Conservation (phyloP, 2,329 filamentous ascomycete genomes). For the Fusarium scirpi region DNA sequence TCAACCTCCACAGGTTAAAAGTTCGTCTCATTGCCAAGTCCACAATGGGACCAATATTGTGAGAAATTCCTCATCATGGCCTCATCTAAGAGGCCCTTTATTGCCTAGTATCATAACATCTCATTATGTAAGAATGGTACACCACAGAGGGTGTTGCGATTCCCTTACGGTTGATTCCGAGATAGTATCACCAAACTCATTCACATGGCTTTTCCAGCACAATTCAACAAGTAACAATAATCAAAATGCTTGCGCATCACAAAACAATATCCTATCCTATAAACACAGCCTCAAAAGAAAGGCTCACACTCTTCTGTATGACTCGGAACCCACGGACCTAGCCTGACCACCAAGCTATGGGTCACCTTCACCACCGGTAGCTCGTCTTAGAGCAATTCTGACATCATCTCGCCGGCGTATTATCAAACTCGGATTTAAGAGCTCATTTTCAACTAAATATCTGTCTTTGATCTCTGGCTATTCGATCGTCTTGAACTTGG, state of each 20-base stretch:
- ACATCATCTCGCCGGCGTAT: slow-evolving; percentile 2
- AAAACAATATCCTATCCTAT: not conserved
- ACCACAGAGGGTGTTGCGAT: not conserved
- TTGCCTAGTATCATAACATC: no score
- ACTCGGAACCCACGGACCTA: not conserved
- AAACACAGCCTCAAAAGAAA: not conserved
- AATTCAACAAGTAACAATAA: not conserved
- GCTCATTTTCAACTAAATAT: not conserved
- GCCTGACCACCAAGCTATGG: slow-evolving; percentile 15
- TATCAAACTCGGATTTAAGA: not conserved
- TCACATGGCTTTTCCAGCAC: not conserved
- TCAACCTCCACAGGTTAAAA: slow-evolving; percentile 2
- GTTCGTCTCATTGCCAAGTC: not conserved
- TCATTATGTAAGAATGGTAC: not conserved
- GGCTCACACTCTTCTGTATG: not conserved
- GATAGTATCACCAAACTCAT: slow-evolving; percentile 10
- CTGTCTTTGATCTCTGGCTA: not conserved
- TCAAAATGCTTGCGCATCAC: not conserved
- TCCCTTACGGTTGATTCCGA: not conserved
- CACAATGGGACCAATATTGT: not conserved
- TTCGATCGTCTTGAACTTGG: not conserved
- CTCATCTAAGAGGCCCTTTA: no score
- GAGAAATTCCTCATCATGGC: no score
- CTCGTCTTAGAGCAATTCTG: slow-evolving; percentile 6
- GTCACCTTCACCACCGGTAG: not conserved